Conservation (phyloP, 208 protist genomes). For the Novymonas esmeraldas region DNA sequence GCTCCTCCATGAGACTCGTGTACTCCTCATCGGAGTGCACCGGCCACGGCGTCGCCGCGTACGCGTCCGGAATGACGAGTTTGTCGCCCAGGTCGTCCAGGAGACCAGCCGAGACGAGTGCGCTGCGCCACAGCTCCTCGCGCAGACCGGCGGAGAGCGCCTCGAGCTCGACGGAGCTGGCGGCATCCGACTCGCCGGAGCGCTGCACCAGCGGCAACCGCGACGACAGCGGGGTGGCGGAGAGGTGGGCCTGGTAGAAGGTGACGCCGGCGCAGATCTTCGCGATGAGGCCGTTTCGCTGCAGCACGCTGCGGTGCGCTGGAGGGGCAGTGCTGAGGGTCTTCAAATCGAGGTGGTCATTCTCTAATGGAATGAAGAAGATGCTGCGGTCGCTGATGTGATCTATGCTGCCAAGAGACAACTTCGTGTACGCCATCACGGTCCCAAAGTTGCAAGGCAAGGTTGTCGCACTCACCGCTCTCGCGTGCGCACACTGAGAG, state of each 20-base stretch:
- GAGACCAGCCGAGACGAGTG: conserved; percentile 31
- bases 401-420: conserved; percentile 33
- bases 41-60: conserved; percentile 45
- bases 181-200: not conserved
- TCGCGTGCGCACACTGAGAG: too few relatives aligned
- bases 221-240: not conserved
- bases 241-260: not conserved
- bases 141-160: conserved; percentile 25
- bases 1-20: conserved; percentile 25
- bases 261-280: conserved; percentile 46
- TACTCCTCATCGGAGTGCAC: conserved; percentile 42
- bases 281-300: conserved; percentile 70
- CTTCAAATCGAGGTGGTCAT: conserved; percentile 49
- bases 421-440: not conserved
- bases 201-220: not conserved
- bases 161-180: not conserved
- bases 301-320: conserved; percentile 58
- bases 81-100: conserved; percentile 8
- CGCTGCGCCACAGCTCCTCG: conserved; percentile 41
- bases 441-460: too few relatives aligned
- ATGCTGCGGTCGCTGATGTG: conserved; percentile 60
- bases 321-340: conserved; percentile 61
- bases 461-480: too few relatives aligned
- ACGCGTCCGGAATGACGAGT: conserved; percentile 3
- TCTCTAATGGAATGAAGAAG: conserved; percentile 44